These are phyloP conservation scores for Phytophthora macrochlamydospora DNA, from an alignment of 352 stramenopile species.

Conservation along the genomic window DNA sequence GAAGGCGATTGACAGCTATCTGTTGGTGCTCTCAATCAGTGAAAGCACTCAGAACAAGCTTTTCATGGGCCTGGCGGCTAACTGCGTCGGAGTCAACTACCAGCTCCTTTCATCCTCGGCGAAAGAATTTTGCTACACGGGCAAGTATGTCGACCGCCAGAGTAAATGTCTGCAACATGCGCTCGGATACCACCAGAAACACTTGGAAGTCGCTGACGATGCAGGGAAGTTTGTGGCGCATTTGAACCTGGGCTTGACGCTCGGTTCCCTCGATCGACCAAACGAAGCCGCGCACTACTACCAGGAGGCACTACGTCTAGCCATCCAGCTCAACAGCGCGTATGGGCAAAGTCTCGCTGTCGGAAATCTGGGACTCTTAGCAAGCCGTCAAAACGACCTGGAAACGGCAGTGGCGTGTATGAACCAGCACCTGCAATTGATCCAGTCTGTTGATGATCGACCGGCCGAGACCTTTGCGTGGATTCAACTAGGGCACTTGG, in stretches of 20 bases:
- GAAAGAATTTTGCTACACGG: slow-evolving; percentile 77
- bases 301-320: slow-evolving; percentile 86
- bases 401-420: slow-evolving; percentile 84
- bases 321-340: slow-evolving; percentile 84
- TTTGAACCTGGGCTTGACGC: slow-evolving; percentile 86
- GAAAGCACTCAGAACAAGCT: slow-evolving; percentile 78
- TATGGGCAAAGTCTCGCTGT: slow-evolving; percentile 89
- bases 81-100: slow-evolving; percentile 91
- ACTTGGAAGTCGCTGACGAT: slow-evolving; percentile 80
- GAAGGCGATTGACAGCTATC: slow-evolving; percentile 86
- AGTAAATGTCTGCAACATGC: slow-evolving; percentile 58
- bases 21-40: slow-evolving; percentile 87
- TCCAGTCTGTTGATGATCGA: slow-evolving; percentile 83
- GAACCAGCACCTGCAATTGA: slow-evolving; percentile 90
- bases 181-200: slow-evolving; percentile 73
- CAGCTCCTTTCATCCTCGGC: slow-evolving; percentile 68
- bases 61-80: slow-evolving; percentile 80
- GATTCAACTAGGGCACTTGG: slow-evolving; percentile 86
- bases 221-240: slow-evolving; percentile 88
- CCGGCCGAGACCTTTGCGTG: slow-evolving; percentile 83
- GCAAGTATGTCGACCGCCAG: slow-evolving; percentile 62
- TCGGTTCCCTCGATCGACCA: slow-evolving; percentile 64
- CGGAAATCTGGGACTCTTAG: slow-evolving; percentile 86
- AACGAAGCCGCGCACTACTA: slow-evolving; percentile 82
- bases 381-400: slow-evolving; percentile 81